Percentiles rank a stretch among this genome's conserved stretches.
phyloP scores from a whole-genome alignment of 2,329 filamentous ascomycete genomes.

The Ophiostoma quercus region DNA sequence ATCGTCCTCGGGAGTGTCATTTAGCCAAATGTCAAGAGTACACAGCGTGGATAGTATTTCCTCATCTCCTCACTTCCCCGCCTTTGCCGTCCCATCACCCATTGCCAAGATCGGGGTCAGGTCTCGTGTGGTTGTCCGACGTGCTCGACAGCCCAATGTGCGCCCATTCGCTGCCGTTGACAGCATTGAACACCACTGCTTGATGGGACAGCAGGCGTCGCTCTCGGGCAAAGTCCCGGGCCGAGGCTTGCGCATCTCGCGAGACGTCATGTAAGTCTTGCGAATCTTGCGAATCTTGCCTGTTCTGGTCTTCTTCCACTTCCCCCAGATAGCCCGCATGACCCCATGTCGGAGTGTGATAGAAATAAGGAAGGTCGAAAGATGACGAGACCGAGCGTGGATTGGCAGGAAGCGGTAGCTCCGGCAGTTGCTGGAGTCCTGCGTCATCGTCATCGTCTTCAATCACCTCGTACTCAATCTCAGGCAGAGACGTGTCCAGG shows the following conservation, averaged over 20 bases:
- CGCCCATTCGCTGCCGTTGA: conserved; percentile 25
- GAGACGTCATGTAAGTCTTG: conserved; percentile 27
- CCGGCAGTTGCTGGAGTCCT: neutral
- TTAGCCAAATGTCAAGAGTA: conserved; percentile 9
- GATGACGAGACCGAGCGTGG: neutral
- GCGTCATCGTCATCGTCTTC: neutral
- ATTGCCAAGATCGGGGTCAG: conserved; percentile 37
- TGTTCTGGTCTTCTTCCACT: neutral
- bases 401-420: neutral
- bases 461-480: neutral
- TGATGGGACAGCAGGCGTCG: conserved; percentile 31
- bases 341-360: neutral
- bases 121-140: conserved; percentile 36
- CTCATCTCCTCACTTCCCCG: conserved; percentile 18
- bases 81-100: neutral
- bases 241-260: conserved; percentile 33
- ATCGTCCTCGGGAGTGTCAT: neutral
- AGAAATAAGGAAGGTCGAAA: conserved; percentile 3
- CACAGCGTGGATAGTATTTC: conserved; percentile 3
- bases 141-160: conserved; percentile 37
- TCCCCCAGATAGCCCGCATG: neutral
- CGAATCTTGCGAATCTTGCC: conserved; percentile 28
- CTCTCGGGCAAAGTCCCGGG: conserved; percentile 10
- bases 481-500: neutral
- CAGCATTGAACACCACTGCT: conserved; percentile 31